phyloP scores from a whole-genome alignment of 148 eudicot genomes.

The Cornus florida region DNA sequence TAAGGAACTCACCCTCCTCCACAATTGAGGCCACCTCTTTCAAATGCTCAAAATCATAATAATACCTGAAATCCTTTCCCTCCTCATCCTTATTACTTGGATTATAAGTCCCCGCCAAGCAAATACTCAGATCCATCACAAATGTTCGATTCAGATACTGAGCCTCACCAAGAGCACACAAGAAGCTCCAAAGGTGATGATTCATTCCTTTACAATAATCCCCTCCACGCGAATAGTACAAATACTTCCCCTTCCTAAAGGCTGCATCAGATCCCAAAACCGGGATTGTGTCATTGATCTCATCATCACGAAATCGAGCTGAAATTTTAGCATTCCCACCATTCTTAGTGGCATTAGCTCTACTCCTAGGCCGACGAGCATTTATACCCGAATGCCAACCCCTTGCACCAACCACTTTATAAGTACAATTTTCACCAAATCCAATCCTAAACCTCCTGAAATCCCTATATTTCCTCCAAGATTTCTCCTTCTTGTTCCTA shows the following conservation, averaged over 20 bases:
- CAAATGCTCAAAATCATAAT: constrained; percentile 91
- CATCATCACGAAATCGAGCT: constrained; percentile 44
- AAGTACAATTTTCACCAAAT: constrained; percentile 57
- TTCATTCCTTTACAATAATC: constrained; percentile 98
- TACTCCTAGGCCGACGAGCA: constrained; percentile 68
- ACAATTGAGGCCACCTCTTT: constrained; percentile 77
- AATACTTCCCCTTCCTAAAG: constrained; percentile 70
- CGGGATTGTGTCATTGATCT: constrained; percentile 87
- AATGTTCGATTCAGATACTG: constrained; percentile 83
- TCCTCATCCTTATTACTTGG: constrained; percentile 74
- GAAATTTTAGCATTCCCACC: constrained; percentile 32
- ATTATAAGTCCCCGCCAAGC: constrained; percentile 63
- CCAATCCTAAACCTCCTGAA: constrained; percentile 83
- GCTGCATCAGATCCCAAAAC: constrained; percentile 50
- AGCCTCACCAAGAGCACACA: constrained; percentile 97
- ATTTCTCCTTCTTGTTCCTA: constrained; percentile 80
- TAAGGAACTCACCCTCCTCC: constrained; percentile 75
- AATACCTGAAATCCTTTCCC: constrained; percentile 89
- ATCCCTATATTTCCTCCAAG: constrained; percentile 91
- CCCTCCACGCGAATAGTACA: constrained; percentile 95
- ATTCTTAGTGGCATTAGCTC: constrained; percentile 20
- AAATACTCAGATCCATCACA: constrained; percentile 86
- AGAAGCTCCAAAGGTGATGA: constrained; percentile 87
- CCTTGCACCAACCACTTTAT: constrained; percentile 55
- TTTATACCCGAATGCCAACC: constrained; percentile 95